Percentiles rank a stretch among this genome's conserved stretches.
Conservation (phyloP, 1,139 yeast species). For the Hyphopichia fennica region DNA sequence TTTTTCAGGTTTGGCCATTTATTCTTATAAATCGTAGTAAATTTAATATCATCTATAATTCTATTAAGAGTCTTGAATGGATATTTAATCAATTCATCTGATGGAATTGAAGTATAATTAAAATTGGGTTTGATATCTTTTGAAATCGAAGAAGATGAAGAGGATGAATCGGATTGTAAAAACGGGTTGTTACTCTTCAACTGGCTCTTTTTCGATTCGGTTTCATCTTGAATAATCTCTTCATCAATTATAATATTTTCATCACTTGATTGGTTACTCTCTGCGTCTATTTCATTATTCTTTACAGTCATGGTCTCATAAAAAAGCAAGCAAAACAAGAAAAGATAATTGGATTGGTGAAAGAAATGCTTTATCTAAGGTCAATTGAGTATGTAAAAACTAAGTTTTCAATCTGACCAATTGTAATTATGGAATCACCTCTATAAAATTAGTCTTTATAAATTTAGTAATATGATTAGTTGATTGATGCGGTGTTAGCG, state of each 20-base stretch:
- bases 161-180: constrained; percentile 3
- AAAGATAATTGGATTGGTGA: no score
- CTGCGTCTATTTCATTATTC: background rate
- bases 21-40: constrained; percentile 32
- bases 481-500: no score
- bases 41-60: constrained; percentile 61
- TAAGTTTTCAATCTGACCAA: no score
- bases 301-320: background rate
- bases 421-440: no score
- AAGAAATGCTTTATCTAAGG: no score
- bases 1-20: constrained; percentile 11
- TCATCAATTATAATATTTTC: background rate
- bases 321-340: background rate
- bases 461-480: no score
- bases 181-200: constrained; percentile 20
- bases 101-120: constrained; percentile 6
- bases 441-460: no score
- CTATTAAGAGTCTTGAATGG: constrained; percentile 68
- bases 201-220: background rate
- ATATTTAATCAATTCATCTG: constrained; percentile 13
- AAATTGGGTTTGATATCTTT: background rate
- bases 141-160: background rate
- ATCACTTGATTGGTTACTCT: background rate
- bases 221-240: background rate
- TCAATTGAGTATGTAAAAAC: no score